Evolutionary conservation across 1,284 basidiomycete species (phyloP), one percentile per base, ranked within the genome.

Genomic region (Phellinidium pouzarii): DNA sequence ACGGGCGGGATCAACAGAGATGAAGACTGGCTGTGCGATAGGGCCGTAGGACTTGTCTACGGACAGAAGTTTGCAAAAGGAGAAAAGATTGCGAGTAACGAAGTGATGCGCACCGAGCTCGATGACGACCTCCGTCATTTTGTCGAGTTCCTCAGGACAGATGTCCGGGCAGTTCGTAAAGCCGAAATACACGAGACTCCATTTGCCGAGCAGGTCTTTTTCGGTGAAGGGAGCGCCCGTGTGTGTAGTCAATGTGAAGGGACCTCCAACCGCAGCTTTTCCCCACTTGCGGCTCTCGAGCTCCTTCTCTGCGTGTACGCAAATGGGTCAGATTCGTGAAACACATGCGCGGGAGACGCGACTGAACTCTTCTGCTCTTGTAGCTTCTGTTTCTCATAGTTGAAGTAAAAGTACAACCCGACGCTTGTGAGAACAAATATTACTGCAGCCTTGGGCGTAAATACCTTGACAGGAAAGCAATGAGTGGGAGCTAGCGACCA

Each of bases 161-260:
- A 99, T 98, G 69, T 99, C 96, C 3, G 95, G 96, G 67, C 94
- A 96, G 69, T 96, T 94, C 27, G 93, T 94, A 72, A 96, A 96
- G 11, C 94, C 94, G 69, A 97, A 97, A 72, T 99, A 99, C 52
- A 99, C 84, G 59, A 99, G 72, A 36, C 78, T 89, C 85, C 85
- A 87, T 75, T 91, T 85, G 53, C 91, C 92, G 23, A 87, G 69
- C 48, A 99, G 72, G 64, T 97, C 82, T 54, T 89, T 71, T 47
- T 97, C 85, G 0, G 91, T 90, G 70, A 94, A 95, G 0, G 78
- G 67, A 57, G 80, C 74, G 53, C 80, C 82, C 20, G 79, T 64
- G 59, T 91, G 82, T 37, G 85, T 80, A 34, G 77, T 77, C 54
- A 98, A 74, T 5, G 71, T 69, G 74, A 99, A 98, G 0, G 94